phyloP scores from a whole-genome alignment of 495 filamentous ascomycete genomes.

The Talaromyces stipitatus region DNA sequence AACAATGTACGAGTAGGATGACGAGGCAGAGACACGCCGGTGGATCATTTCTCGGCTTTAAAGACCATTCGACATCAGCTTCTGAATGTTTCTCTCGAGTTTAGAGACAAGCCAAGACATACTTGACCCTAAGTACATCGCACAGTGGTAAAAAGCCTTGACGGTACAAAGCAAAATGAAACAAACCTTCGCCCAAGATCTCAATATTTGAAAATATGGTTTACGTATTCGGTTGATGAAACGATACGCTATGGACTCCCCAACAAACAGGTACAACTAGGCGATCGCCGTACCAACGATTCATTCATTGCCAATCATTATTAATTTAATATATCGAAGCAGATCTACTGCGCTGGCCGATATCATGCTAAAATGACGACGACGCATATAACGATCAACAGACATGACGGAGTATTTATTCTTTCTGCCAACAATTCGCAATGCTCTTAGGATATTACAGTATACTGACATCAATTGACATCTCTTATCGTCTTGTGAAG shows the following conservation, averaged over 20 bases:
- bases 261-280: no score
- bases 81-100: no score
- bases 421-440: background rate
- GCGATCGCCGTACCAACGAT: no score
- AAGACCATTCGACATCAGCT: background rate
- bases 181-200: background rate
- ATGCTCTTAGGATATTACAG: background rate
- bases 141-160: background rate
- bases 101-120: background rate
- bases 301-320: background rate
- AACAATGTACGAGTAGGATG: background rate
- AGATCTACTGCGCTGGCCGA: background rate
- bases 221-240: background rate
- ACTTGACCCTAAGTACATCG: no score
- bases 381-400: slow-evolving; percentile 4
- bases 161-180: background rate
- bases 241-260: background rate
- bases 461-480: background rate
- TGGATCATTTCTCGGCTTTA: background rate
- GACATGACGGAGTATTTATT: slow-evolving; percentile 4
- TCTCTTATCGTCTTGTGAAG: no score
- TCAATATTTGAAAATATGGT: no score
- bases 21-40: background rate
- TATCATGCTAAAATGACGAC: background rate
- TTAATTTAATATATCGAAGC: background rate